Base-by-base conservation (phyloP, 192 early-diverging fungal genomes). In the Gaertneriomyces semiglobifer region DNA sequence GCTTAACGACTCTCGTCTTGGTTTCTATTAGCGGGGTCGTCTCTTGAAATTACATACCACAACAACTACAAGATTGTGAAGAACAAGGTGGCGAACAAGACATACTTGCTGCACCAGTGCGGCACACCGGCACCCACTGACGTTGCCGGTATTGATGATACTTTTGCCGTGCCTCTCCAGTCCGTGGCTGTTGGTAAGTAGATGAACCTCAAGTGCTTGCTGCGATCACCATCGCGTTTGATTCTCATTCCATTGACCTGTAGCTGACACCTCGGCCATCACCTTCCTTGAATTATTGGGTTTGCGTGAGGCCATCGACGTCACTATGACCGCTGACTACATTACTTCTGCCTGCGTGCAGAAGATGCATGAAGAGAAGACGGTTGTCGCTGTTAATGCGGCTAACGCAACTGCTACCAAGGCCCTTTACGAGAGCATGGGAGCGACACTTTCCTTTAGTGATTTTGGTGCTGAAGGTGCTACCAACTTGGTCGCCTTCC, bases 21-120 rank as follows among this genome's bases (percentile, higher is more conserved):
- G 14, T 14, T 25, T 2, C 55, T 56, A 2, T 25, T 50, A 50
- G 48, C 48, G 12, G 16, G 14, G 55, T 25, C 14, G 55, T 1
- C 14, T 3, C 1, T 56, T 11, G 25, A 56, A 25, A 44, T 60
- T 52, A 73, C 63, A 14, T 80, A 80, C 69, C 6, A 43, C 41
- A 80, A 80, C 18, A 71, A 65, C 68, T 80, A 80, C 78, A 80
- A 80, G 60, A 67, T 70, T 41, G 62, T 80, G 39, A 62, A 41
- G 46, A 77, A 80, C 73, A 66, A 7, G 19, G 43, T 74, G 45
- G 20, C 41, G 43, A 64, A 65, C 43, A 43, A 74, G 58, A 68
- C 64, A 19, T 59, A 69, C 58, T 68, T 80, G 7, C 63, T 80
- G n/a, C 76, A 79, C 66, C 72, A 75, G 68, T 80, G 76, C 54